phyloP scores from a whole-genome alignment of 768 basidiomycete genomes.

The Nidularia pulvinata region DNA sequence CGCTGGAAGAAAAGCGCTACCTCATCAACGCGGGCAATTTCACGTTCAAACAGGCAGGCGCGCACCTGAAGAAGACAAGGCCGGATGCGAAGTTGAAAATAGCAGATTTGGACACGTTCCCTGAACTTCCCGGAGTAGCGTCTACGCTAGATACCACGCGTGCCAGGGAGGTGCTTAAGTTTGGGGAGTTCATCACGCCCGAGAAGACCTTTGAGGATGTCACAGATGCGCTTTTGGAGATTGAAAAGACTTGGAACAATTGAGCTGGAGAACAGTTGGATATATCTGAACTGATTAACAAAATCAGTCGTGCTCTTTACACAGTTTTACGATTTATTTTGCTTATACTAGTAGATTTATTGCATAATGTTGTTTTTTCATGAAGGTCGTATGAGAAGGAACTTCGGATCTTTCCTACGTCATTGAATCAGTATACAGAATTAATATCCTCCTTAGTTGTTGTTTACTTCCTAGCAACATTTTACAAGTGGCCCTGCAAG shows the following conservation, averaged over 20 bases:
- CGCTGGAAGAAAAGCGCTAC: slow-evolving; percentile 23
- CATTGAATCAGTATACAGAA: too few relatives aligned
- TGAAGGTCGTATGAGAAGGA: too few relatives aligned
- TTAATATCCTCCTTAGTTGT: too few relatives aligned
- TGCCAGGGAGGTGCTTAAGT: slow-evolving; percentile 18
- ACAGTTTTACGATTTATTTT: too few relatives aligned
- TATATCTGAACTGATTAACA: too few relatives aligned
- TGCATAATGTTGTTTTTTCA: too few relatives aligned
- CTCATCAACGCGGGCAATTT: slow-evolving; percentile 20
- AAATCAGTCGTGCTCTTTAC: too few relatives aligned
- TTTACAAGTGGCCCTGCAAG: too few relatives aligned
- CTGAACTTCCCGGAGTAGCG: slow-evolving; percentile 2
- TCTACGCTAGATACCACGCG: slow-evolving; percentile 9
- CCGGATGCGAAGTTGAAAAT: slow-evolving; percentile 12
- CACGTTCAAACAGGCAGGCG: slow-evolving; percentile 25
- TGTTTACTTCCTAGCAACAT: too few relatives aligned
- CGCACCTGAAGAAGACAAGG: slow-evolving; percentile 16
- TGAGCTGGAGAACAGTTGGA: too few relatives aligned
- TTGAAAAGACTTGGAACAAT: slow-evolving; percentile 18
- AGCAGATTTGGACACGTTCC: slow-evolving; percentile 6
- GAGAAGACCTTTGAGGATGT: slow-evolving; percentile 23
- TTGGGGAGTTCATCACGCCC: slow-evolving; percentile 17
- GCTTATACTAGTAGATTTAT: too few relatives aligned
- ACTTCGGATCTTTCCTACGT: too few relatives aligned
- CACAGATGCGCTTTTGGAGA: slow-evolving; percentile 17